These are phyloP conservation scores for Glomus cerebriforme DNA, from an alignment of 192 early-diverging fungal genomes.

Conservation along the genomic window DNA sequence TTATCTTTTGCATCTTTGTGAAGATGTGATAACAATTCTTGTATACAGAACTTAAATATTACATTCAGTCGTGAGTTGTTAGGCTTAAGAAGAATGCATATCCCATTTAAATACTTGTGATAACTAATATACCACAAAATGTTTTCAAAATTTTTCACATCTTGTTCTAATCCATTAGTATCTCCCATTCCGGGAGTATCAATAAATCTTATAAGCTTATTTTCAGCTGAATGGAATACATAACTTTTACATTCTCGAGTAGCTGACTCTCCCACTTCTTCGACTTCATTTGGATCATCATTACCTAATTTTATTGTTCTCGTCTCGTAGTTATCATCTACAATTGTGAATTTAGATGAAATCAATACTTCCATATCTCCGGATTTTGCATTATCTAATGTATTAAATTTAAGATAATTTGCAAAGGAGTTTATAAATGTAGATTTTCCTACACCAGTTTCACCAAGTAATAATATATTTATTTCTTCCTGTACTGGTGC, in stretches of 20 bases:
- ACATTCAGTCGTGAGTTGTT: conserved; percentile 28
- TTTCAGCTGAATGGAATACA: conserved; percentile 31
- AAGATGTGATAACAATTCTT: conserved; percentile 35
- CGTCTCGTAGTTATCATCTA: conserved; percentile 18
- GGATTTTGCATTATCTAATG: conserved; percentile 24
- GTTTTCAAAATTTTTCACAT: conserved; percentile 35
- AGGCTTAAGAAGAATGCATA: conserved; percentile 36
- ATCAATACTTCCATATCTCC: conserved; percentile 29
- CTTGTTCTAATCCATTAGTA: conserved; percentile 32
- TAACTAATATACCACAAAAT: conserved; percentile 22
- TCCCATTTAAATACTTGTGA: conserved; percentile 30
- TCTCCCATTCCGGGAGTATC: conserved; percentile 39
- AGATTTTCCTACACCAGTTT: conserved; percentile 38
- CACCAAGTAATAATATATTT: conserved; percentile 1
- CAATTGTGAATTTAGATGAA: conserved; percentile 22
- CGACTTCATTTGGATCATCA: conserved; percentile 17
- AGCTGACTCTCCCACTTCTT: conserved; percentile 10
- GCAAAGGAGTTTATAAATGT: conserved; percentile 43
- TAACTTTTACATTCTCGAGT: conserved; percentile 33
- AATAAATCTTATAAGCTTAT: conserved; percentile 32
- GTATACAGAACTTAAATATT: conserved; percentile 34
- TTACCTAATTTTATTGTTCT: conserved; percentile 22
- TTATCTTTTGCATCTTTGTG: conserved; percentile 36
- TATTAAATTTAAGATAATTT: conserved; percentile 39
- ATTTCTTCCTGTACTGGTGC: neutral